Evolutionary conservation across 495 filamentous ascomycete genomes (phyloP).

Genomic region (Amniculicola lignicola): DNA sequence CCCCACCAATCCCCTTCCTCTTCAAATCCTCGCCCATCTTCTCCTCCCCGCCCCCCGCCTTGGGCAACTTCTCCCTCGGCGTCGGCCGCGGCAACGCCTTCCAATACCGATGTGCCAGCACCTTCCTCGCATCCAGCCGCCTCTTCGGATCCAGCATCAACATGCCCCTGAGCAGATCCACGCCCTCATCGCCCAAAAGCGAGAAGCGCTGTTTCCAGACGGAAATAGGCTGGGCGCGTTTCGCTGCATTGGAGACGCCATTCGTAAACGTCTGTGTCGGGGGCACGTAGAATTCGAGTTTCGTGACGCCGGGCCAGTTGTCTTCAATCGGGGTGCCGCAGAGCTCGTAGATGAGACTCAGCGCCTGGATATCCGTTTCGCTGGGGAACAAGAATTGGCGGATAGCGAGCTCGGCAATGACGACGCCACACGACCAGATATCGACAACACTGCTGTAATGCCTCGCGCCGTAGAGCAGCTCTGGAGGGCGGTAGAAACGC

Average conservation of each 20-base stretch:
- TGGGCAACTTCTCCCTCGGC: conserved; percentile 75
- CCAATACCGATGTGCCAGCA: conserved; percentile 87
- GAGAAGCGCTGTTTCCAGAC: conserved; percentile 64
- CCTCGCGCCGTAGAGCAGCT: conserved; percentile 83
- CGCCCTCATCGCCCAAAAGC: conserved; percentile 72
- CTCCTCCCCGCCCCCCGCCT: conserved; percentile 61
- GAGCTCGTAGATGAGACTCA: conserved; percentile 73
- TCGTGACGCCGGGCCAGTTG: conserved; percentile 89
- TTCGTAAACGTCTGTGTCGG: conserved; percentile 47
- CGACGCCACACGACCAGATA: conserved; percentile 89
- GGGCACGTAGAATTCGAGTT: conserved; percentile 68
- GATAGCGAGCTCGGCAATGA: conserved; percentile 87
- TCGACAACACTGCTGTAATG: conserved; percentile 91
- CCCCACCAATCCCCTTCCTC: conserved; percentile 56
- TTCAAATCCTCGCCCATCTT: conserved; percentile 84
- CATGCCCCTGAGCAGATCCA: conserved; percentile 84
- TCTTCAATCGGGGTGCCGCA: conserved; percentile 91
- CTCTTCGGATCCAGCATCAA: conserved; percentile 80
- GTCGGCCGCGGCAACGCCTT: conserved; percentile 76
- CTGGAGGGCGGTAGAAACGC: conserved; percentile 81
- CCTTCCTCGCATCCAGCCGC: conserved; percentile 68
- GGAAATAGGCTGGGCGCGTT: conserved; percentile 55
- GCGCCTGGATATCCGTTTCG: conserved; percentile 75
- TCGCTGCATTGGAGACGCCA: not conserved
- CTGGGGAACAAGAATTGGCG: conserved; percentile 76